These are phyloP conservation scores for Lagenidium giganteum DNA, from an alignment of 352 stramenopile genomes.

Conservation along the genomic window DNA sequence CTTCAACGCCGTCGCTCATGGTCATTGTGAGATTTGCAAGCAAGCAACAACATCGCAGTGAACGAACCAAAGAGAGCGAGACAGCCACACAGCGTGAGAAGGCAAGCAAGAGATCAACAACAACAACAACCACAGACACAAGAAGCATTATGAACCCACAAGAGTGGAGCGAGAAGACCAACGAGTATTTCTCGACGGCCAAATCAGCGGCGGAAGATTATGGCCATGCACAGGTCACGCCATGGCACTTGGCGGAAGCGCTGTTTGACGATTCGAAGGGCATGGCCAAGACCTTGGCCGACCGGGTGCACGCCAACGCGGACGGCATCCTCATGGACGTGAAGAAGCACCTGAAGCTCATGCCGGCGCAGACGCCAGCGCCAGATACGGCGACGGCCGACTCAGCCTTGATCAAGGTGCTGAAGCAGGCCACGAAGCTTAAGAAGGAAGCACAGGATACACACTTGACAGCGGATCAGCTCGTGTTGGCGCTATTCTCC, in stretches of 20 bases:
- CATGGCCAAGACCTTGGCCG: conserved; percentile 43
- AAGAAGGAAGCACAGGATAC: conserved; percentile 81
- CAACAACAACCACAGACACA: conserved; percentile 11
- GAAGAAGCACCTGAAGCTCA: conserved; percentile 46
- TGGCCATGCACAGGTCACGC: conserved; percentile 70
- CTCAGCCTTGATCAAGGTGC: conserved; percentile 64
- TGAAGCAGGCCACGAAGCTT: conserved; percentile 80
- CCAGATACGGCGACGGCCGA: conserved; percentile 57
- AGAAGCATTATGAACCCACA: conserved; percentile 49
- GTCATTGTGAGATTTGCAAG: conserved; percentile 10
- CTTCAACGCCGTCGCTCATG: conserved; percentile 1
- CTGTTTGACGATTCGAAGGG: conserved; percentile 66
- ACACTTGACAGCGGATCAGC: conserved; percentile 63
- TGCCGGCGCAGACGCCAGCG: conserved; percentile 68
- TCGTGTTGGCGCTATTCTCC: conserved; percentile 72
- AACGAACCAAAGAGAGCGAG: no score
- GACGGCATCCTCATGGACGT: conserved; percentile 42
- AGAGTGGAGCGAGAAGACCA: conserved; percentile 83
- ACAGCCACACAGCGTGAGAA: no score
- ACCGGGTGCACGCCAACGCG: conserved; percentile 44
- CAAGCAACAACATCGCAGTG: conserved; percentile 6
- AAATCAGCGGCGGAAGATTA: conserved; percentile 52
- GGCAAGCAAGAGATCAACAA: not conserved
- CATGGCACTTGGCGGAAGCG: conserved; percentile 59
- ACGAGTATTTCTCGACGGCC: conserved; percentile 47